phyloP scores from a whole-genome alignment of 306 rosid genomes.

The Begonia loranthoides region DNA sequence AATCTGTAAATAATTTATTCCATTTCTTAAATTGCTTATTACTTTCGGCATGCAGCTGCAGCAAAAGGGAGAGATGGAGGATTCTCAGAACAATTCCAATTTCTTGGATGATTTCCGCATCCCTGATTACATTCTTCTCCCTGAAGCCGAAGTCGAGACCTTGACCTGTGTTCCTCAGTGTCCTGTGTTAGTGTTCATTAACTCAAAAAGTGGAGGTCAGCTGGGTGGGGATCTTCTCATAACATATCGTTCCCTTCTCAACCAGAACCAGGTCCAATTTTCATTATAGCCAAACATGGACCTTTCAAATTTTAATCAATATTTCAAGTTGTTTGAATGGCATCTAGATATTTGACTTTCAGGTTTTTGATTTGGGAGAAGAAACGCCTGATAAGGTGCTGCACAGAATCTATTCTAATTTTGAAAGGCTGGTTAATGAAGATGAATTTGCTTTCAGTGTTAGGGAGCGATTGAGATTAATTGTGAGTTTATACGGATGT shows the following conservation, averaged over 20 bases:
- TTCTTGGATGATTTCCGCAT: conserved; percentile 43
- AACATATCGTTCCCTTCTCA: conserved; percentile 49
- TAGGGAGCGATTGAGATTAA: conserved; percentile 45
- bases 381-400: conserved; percentile 69
- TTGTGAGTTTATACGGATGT: conserved; percentile 42
- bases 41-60: conserved; percentile 5
- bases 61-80: conserved; percentile 30
- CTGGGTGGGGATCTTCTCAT: conserved; percentile 73
- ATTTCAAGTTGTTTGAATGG: conserved; percentile 11
- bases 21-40: too few relatives aligned
- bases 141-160: conserved; percentile 23
- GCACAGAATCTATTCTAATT: conserved; percentile 41
- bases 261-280: conserved; percentile 43
- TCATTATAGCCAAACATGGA: background rate
- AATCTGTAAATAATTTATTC: too few relatives aligned
- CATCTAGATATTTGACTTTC: conserved; percentile 9
- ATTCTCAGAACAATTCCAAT: conserved; percentile 11
- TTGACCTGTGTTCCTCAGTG: conserved; percentile 24
- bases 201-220: conserved; percentile 96
- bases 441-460: conserved; percentile 39
- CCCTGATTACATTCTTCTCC: conserved; percentile 50
- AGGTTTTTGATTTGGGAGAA: conserved; percentile 86
- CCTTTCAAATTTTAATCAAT: background rate
- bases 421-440: conserved; percentile 42
- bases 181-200: conserved; percentile 73